Evolutionary conservation across 768 basidiomycete genomes (phyloP).

Genomic region (Tylopilus plumbeoviolaceoides): DNA sequence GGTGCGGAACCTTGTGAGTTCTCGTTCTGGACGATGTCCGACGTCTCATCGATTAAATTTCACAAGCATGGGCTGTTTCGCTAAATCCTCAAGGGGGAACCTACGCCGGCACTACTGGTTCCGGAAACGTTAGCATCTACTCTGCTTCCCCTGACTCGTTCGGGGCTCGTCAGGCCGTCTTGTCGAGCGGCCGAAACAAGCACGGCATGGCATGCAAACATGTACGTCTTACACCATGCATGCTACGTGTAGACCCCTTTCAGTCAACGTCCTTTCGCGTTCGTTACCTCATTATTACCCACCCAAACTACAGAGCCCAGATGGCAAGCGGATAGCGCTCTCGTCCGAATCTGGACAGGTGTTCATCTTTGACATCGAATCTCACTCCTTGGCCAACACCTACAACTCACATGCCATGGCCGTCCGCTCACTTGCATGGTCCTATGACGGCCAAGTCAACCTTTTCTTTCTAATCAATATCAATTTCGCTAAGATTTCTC

Average conservation of each 20-base stretch:
- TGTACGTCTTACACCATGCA: slow-evolving; percentile 39
- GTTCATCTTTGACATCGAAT: slow-evolving; percentile 78
- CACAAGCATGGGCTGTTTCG: slow-evolving; percentile 78
- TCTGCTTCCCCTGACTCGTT: slow-evolving; percentile 67
- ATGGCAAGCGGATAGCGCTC: slow-evolving; percentile 77
- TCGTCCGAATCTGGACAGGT: slow-evolving; percentile 87
- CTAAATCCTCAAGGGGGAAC: slow-evolving; percentile 69
- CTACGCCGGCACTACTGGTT: slow-evolving; percentile 69
- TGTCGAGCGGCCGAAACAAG: slow-evolving; percentile 67
- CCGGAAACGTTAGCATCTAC: slow-evolving; percentile 69
- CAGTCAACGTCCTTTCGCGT: background rate
- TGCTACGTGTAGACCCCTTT: background rate
- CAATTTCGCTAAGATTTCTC: background rate
- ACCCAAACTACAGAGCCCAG: slow-evolving; percentile 63
- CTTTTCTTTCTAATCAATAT: background rate
- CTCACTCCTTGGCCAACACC: slow-evolving; percentile 57
- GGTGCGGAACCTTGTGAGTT: slow-evolving; percentile 65
- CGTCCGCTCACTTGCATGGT: slow-evolving; percentile 86
- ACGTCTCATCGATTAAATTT: background rate
- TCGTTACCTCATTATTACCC: background rate
- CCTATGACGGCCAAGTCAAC: slow-evolving; percentile 79
- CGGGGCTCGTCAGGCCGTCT: slow-evolving; percentile 53
- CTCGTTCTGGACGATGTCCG: background rate
- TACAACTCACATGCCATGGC: slow-evolving; percentile 89
- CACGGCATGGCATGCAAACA: slow-evolving; percentile 74